These are phyloP conservation scores for Tephrocybe sp. DNA, from an alignment of 768 basidiomycete genomes.

Conservation along the genomic window DNA sequence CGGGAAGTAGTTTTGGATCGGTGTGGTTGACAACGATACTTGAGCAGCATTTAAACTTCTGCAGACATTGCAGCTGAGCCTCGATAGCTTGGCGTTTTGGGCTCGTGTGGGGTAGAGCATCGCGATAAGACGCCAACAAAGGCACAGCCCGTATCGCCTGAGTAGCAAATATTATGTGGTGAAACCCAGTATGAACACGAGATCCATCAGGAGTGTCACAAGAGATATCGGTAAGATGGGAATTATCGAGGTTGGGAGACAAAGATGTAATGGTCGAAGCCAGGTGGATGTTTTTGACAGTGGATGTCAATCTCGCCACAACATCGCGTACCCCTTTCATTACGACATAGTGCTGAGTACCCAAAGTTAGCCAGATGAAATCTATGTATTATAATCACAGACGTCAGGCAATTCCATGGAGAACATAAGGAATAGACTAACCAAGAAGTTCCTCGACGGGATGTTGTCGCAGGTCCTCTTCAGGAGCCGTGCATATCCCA, in stretches of 20 bases:
- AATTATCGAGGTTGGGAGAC: constrained; percentile 31
- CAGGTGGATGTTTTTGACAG: constrained; percentile 51
- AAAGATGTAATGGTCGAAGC: constrained; percentile 49
- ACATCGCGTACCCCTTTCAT: constrained; percentile 57
- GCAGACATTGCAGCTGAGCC: constrained; percentile 45
- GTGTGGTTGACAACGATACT: constrained; percentile 72
- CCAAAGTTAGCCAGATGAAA: constrained; percentile 67
- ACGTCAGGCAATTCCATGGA: neutral
- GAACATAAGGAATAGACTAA: constrained; percentile 23
- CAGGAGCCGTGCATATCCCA: constrained; percentile 67
- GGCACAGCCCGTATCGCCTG: constrained; percentile 64
- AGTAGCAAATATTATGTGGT: constrained; percentile 70
- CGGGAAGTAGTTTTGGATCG: constrained; percentile 56
- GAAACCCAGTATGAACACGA: constrained; percentile 44
- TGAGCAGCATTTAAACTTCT: constrained; percentile 49
- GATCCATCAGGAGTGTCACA: constrained; percentile 28
- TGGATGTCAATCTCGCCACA: constrained; percentile 44
- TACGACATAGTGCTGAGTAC: constrained; percentile 68
- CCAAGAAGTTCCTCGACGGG: constrained; percentile 68
- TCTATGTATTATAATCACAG: constrained; percentile 41
- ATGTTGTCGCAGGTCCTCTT: constrained; percentile 49
- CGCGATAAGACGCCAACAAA: constrained; percentile 46
- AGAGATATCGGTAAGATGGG: constrained; percentile 34
- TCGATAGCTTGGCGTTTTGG: constrained; percentile 29
- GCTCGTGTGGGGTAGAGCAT: constrained; percentile 28